Conservation (phyloP, 176 grass and related monocot species). For the Oryza officinalis region DNA sequence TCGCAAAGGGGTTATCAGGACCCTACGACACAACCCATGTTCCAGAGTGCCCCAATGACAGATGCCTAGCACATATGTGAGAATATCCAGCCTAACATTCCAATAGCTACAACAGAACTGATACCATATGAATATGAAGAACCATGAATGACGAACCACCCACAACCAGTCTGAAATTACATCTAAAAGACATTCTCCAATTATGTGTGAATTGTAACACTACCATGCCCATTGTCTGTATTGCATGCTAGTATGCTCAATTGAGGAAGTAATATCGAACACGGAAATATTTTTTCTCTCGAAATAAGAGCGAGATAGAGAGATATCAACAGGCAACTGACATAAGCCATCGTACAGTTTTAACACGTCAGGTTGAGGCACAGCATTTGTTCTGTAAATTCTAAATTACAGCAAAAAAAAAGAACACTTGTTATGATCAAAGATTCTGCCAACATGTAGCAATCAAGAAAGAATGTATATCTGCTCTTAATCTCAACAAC, state of each 20-base stretch:
- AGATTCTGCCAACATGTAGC: neutral
- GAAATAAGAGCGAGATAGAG: too few species aligned
- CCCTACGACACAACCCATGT: too few species aligned
- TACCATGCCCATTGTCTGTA: neutral
- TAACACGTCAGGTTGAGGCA: neutral
- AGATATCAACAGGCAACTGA: too few species aligned
- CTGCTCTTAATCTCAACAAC: too few species aligned
- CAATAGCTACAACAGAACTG: neutral
- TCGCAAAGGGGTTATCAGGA: too few species aligned
- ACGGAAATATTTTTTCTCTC: too few species aligned
- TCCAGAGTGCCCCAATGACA: neutral
- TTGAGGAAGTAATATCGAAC: neutral
- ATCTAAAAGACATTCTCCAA: neutral
- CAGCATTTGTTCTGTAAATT: neutral
- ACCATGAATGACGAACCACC: neutral
- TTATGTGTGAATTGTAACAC: too few species aligned
- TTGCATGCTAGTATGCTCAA: neutral
- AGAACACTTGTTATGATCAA: neutral
- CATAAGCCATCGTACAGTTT: too few species aligned
- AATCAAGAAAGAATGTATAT: neutral
- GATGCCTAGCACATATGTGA: neutral
- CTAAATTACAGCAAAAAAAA: neutral
- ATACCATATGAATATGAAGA: neutral
- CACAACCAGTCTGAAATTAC: neutral
- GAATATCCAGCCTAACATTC: too few species aligned